phyloP scores from a whole-genome alignment of 1,284 basidiomycete genomes.

The Vanrija sp. region DNA sequence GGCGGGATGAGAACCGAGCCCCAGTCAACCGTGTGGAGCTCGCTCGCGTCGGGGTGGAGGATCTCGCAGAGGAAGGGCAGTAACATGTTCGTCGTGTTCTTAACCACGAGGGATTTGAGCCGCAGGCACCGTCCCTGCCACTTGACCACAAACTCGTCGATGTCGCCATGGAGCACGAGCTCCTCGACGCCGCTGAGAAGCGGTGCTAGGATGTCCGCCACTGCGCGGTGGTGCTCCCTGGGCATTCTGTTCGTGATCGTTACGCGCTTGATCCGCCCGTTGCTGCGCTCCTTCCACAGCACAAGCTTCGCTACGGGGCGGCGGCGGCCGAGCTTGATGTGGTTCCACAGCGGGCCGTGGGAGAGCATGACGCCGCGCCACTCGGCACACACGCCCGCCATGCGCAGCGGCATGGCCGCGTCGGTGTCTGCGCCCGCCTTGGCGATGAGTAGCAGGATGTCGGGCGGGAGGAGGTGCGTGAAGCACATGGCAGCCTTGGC shows the following conservation, averaged over 20 bases:
- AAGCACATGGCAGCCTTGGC: conserved; percentile 23
- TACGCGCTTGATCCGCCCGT: conserved; percentile 16
- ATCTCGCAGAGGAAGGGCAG: background rate
- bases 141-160: background rate
- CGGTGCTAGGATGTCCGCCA: background rate
- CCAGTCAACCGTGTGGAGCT: background rate
- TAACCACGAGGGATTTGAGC: background rate
- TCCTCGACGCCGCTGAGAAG: conserved; percentile 1
- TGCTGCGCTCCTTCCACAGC: conserved; percentile 19
- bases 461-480: conserved; percentile 24
- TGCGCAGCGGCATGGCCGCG: conserved; percentile 20
- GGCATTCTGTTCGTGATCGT: conserved; percentile 7
- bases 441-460: conserved; percentile 31
- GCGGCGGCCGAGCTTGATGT: conserved; percentile 20
- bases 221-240: background rate
- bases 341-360: conserved; percentile 23
- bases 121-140: background rate
- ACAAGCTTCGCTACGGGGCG: conserved; percentile 16
- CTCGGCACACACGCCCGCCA: conserved; percentile 27
- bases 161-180: background rate
- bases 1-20: background rate
- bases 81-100: too few species aligned
- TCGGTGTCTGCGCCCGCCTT: conserved; percentile 20
- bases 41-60: conserved; percentile 1
- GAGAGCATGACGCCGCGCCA: conserved; percentile 27